These are phyloP conservation scores for Candida odintsovae DNA, from an alignment of 805 yeast genomes.

Conservation along the genomic window DNA sequence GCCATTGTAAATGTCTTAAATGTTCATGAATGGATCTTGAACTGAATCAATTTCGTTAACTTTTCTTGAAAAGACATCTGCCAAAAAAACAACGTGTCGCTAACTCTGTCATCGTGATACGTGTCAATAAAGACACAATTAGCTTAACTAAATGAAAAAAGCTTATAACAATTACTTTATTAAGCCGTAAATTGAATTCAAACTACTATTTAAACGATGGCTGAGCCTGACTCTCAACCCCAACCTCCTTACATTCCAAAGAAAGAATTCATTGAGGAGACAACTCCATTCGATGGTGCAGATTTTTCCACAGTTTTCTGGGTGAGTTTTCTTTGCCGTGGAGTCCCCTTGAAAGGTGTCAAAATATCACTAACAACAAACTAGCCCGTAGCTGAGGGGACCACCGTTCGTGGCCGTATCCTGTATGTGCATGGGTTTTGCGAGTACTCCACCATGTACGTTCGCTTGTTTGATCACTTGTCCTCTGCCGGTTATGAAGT, in stretches of 20 bases:
- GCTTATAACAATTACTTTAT: no score
- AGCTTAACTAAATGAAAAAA: no score
- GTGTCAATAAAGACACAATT: neutral
- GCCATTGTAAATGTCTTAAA: constrained; percentile 8
- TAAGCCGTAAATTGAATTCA: no score
- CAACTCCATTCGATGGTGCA: constrained; percentile 1
- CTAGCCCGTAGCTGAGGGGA: constrained; percentile 27
- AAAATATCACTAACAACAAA: neutral
- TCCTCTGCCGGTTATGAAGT: constrained; percentile 52
- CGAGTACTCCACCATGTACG: constrained; percentile 47
- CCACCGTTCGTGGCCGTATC: constrained; percentile 43
- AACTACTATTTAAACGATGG: no score
- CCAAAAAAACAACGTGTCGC: no score
- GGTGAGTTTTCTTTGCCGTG: constrained; percentile 1
- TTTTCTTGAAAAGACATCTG: neutral
- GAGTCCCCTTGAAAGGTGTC: neutral
- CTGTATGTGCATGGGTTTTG: constrained; percentile 69
- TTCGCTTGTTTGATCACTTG: constrained; percentile 48
- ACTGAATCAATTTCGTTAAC: neutral
- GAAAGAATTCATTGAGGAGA: neutral
- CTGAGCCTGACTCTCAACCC: no score
- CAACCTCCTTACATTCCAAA: constrained; percentile 9
- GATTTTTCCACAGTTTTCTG: constrained; percentile 1
- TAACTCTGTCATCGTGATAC: neutral
- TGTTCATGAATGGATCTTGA: neutral